Evolutionary conservation across 2,329 filamentous ascomycete genomes (phyloP).

Genomic region (Fusarium denticulatum): DNA sequence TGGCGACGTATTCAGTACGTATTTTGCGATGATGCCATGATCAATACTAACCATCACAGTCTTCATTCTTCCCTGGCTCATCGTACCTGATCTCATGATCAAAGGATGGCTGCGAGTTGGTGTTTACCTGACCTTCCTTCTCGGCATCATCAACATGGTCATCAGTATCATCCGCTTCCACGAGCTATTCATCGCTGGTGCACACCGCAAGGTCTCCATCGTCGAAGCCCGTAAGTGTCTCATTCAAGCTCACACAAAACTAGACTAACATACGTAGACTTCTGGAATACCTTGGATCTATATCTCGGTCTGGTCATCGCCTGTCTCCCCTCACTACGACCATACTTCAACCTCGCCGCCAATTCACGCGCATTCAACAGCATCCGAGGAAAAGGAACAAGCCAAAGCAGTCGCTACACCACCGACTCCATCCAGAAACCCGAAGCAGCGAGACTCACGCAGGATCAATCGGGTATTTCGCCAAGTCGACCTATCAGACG

Average conservation of each 20-base stretch:
- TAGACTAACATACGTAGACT: neutral
- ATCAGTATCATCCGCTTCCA: conserved; percentile 7
- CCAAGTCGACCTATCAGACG: neutral
- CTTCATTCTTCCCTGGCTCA: conserved; percentile 17
- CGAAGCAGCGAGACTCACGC: neutral
- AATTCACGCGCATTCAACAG: conserved; percentile 18
- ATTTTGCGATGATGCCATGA: fast-evolving
- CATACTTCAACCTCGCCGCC: conserved; percentile 26
- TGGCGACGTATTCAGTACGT: conserved; percentile 17
- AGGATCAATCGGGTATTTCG: neutral
- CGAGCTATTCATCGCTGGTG: neutral
- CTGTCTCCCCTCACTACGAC: conserved; percentile 15
- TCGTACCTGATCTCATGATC: conserved; percentile 17
- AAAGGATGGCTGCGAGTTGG: conserved; percentile 3
- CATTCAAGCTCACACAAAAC: fast-evolving
- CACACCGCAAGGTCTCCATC: neutral
- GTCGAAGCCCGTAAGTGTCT: neutral
- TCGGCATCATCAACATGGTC: conserved; percentile 22
- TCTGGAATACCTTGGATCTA: conserved; percentile 13
- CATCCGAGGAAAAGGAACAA: neutral
- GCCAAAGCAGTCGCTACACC: neutral
- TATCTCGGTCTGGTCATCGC: conserved; percentile 23
- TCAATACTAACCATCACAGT: neutral
- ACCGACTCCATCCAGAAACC: neutral
- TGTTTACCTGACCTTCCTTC: conserved; percentile 18